Percentiles rank a stretch among this genome's conserved stretches.
phyloP scores from a whole-genome alignment of 2,329 filamentous ascomycete genomes.

The Chrysosporium keratinophilum region DNA sequence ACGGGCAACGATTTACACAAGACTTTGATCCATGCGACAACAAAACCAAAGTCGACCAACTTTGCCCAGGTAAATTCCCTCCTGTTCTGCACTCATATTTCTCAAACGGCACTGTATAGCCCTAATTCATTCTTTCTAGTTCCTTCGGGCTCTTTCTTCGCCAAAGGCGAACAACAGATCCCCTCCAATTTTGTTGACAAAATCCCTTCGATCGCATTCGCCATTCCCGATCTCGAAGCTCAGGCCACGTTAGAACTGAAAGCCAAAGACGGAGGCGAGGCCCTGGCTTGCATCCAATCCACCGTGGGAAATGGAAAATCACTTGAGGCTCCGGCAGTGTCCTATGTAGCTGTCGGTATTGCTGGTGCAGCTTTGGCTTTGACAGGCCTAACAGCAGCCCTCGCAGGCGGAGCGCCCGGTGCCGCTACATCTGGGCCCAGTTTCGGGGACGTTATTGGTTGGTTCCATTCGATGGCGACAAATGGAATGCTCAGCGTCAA shows the following conservation, averaged over 20 bases:
- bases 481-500: slow-evolving; percentile 92
- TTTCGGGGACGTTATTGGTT: slow-evolving; percentile 74
- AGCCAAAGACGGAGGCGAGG: slow-evolving; percentile 46
- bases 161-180: slow-evolving; percentile 60
- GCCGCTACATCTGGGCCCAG: slow-evolving; percentile 63
- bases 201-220: slow-evolving; percentile 83
- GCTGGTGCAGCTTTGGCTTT: slow-evolving; percentile 72
- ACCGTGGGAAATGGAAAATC: slow-evolving; percentile 81
- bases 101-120: too few species aligned
- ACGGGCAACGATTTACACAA: slow-evolving; percentile 69
- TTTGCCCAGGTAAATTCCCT: slow-evolving; percentile 63
- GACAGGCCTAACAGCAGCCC: slow-evolving; percentile 59
- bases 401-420: slow-evolving; percentile 50
- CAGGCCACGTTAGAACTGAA: slow-evolving; percentile 68
- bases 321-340: slow-evolving; percentile 60
- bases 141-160: slow-evolving; percentile 62
- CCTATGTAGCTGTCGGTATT: slow-evolving; percentile 73
- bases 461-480: slow-evolving; percentile 88
- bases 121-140: slow-evolving; percentile 50
- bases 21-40: slow-evolving; percentile 71
- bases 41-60: slow-evolving; percentile 54
- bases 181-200: slow-evolving; percentile 58
- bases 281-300: slow-evolving; percentile 74
- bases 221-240: slow-evolving; percentile 80
- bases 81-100: not conserved